Evolutionary conservation across 805 yeast species (phyloP), one percentile per base, ranked within the genome.

Genomic region (Kuraishia cidri): DNA sequence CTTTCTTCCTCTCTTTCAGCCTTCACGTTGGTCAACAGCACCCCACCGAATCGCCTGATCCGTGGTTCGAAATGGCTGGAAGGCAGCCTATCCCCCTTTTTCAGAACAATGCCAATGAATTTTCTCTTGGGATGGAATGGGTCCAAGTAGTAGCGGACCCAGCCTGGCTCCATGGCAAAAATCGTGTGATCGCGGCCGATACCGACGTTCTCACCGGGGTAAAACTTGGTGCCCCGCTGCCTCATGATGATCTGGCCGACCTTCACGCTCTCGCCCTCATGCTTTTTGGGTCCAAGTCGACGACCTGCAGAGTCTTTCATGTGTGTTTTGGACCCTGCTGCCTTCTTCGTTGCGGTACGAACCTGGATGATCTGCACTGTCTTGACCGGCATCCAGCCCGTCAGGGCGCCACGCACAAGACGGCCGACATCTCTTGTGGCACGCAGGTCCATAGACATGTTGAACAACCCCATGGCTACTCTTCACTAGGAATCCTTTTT

Each of bases 221-320:
- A 92, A 55, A 88, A 82, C 48, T 75, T 80, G 13, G 97, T 86
- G 47, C 98, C 98, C 54, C 97, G 73, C 53, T 92, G 98, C 54
- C 97, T 76, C 75, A 83, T 74, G 24, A 92, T 66, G 43, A 92
- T 87, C 48, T 87, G 83, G 7, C 97, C 97, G 2, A 84, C 76
- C 31, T 69, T 67, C 1, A 90, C 95, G 30, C 54, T 62, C 50
- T 73, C 66, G 26, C 92, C 87, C 48, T 90, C 96, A 40, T 80
- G 73, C 31, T 71, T 82, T 60, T 92, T 92, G 23, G 94, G 82
- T 17, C 98, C 98, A 32, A 92, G 63, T 51, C 97, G 69, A 56
- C 94, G 77, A 65, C 98, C 98, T 3, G 86, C 86, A 11, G 98
- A 88, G 56, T 88, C 96, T 53, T 81, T 80, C 75, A 82, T 88